Evolutionary conservation across 352 stramenopile genomes (phyloP), one percentile per base, ranked within the genome.

Genomic region (Phytopythium oedochilum): DNA sequence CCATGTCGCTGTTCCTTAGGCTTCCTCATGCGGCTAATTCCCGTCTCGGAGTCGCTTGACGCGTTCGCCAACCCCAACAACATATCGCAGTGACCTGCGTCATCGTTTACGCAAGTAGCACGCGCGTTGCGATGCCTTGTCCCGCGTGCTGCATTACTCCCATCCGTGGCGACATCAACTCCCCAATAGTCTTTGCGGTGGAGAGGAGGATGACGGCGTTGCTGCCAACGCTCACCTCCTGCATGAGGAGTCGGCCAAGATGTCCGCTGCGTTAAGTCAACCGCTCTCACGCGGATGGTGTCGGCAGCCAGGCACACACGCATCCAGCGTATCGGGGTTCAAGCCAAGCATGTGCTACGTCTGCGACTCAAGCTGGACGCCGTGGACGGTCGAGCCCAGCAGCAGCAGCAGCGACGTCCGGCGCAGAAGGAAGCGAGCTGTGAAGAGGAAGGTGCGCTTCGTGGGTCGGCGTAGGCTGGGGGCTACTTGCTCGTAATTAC

Each of bases 21-120:
- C 22, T 11, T 91, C 22, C 42, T 89, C 22, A 93, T 93, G 81
- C 73, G 83, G 38, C 71, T 86, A 6, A 88, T 93, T 31, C 83
- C 81, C 0, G 55, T 93, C 40, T 63, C 73, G 18, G 81, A 92
- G 58, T 87, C 78, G 2, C 70, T 64, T 2, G 56, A 75, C 25
- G 75, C 83, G 18, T 93, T 81, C 54, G 83, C 83, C 11, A 89
- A 93, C 52, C 80, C 83, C 31, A 93, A 91, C 59, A 66, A 72
- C 40, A 73, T 89, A 28, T 82, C 64, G 2, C 71, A 81, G 46
- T 75, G 68, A 75, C 14, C 15, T 20, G 26, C 46, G 20, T 42
- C 2, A 5, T 29, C 29, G 14, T 34, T 34, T 5, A n/a, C 46
- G n/a, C n/a, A 8, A 32, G 25, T n/a, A 2, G 22, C 5, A 8